Evolutionary conservation across 208 protist species (phyloP).

Genomic region (Trypanosoma melophagium): DNA sequence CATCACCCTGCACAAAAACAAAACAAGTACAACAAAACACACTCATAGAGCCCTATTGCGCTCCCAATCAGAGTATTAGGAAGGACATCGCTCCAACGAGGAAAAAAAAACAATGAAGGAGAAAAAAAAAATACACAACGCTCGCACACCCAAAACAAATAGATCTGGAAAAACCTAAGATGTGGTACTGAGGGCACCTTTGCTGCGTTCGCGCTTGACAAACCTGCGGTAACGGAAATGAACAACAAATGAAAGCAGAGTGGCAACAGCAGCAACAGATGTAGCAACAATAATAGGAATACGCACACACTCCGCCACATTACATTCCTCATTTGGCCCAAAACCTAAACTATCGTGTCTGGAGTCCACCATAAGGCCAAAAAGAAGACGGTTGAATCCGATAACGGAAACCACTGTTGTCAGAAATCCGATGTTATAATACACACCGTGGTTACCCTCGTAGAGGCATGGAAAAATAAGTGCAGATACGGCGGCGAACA

Average conservation of each 20-base stretch:
- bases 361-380: slow-evolving; percentile 49
- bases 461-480: slow-evolving; percentile 57
- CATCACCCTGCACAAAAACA: too few relatives aligned
- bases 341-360: slow-evolving; percentile 36
- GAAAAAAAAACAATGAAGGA: too few relatives aligned
- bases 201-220: slow-evolving; percentile 15
- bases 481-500: slow-evolving; percentile 39
- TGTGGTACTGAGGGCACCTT: neutral
- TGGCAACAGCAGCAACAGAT: slow-evolving; percentile 30
- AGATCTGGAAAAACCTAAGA: neutral
- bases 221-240: slow-evolving; percentile 57
- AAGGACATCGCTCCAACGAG: too few relatives aligned
- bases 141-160: too few relatives aligned
- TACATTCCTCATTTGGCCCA: slow-evolving; percentile 34
- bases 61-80: too few relatives aligned
- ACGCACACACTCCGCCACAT: slow-evolving; percentile 33
- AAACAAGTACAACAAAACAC: too few relatives aligned
- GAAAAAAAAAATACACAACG: too few relatives aligned
- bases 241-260: slow-evolving; percentile 34
- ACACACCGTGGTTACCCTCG: slow-evolving; percentile 42
- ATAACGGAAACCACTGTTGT: slow-evolving; percentile 45
- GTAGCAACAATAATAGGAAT: slow-evolving; percentile 51
- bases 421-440: slow-evolving; percentile 48
- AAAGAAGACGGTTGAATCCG: slow-evolving; percentile 57
- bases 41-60: too few relatives aligned